phyloP scores from a whole-genome alignment of 352 stramenopile genomes.

The Phytophthora nicotianae region DNA sequence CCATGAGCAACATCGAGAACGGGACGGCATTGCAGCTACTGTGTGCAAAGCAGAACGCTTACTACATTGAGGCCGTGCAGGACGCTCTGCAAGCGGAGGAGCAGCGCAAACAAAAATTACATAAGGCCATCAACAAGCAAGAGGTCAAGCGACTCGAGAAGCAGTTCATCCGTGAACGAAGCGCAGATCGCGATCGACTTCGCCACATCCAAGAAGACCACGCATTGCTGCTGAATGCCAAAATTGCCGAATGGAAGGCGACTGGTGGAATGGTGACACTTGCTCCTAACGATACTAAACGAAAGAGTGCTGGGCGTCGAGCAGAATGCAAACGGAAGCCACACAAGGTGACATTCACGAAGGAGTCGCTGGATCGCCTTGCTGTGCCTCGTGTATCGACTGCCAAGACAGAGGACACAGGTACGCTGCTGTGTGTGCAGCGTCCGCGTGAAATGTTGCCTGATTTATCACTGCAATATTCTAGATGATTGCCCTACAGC shows the following conservation, averaged over 20 bases:
- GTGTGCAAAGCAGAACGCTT: conserved; percentile 23
- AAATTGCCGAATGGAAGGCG: conserved; percentile 60
- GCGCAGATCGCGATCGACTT: conserved; percentile 52
- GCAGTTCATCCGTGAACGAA: conserved; percentile 55
- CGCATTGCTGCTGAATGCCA: conserved; percentile 50
- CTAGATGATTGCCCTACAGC: conserved; percentile 19
- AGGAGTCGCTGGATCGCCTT: conserved; percentile 52
- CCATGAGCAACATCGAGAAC: conserved; percentile 15
- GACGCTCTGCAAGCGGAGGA: conserved; percentile 58
- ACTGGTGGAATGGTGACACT: conserved; percentile 27
- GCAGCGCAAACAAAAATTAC: conserved; percentile 50
- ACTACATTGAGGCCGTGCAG: conserved; percentile 65
- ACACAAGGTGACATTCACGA: conserved; percentile 35
- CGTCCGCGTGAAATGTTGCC: no score
- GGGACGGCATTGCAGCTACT: conserved; percentile 12
- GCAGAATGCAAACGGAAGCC: conserved; percentile 30
- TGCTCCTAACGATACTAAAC: background rate
- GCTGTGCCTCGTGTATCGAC: conserved; percentile 34
- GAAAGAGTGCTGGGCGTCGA: background rate
- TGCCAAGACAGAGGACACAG: conserved; percentile 19
- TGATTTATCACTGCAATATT: background rate
- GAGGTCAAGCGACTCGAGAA: conserved; percentile 58
- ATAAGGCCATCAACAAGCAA: conserved; percentile 39
- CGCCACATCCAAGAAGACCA: conserved; percentile 71
- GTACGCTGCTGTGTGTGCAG: background rate